phyloP scores from a whole-genome alignment of 2,329 filamentous ascomycete species.

The Phialocephala sp. region DNA sequence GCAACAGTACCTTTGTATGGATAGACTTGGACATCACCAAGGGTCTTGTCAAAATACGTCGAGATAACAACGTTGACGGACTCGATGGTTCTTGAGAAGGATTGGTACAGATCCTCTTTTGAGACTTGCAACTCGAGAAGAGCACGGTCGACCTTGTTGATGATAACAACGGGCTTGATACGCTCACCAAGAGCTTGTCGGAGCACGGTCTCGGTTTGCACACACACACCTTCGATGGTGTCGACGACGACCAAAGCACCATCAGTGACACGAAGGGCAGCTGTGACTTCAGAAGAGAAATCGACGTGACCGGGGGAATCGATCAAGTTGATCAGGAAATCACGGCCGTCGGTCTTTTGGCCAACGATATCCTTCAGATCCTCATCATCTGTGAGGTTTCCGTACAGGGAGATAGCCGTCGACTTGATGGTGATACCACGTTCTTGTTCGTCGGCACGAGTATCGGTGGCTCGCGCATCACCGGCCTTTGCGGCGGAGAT shows the following conservation, averaged over 20 bases:
- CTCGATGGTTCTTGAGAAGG: conserved; percentile 99
- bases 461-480: conserved; percentile 95
- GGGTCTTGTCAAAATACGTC: conserved; percentile 95
- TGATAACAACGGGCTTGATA: conserved; percentile 99
- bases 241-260: conserved; percentile 99
- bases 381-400: conserved; percentile 77
- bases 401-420: conserved; percentile 98
- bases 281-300: conserved; percentile 99
- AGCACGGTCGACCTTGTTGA: conserved; percentile 99
- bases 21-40: conserved; percentile 98
- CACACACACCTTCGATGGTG: conserved; percentile 99
- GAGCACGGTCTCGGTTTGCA: conserved; percentile 99
- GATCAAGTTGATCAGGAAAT: conserved; percentile 99
- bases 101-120: conserved; percentile 99
- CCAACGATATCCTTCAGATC: conserved; percentile 94
- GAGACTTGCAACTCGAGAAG: conserved; percentile 97
- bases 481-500: conserved; percentile 98
- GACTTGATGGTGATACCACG: conserved; percentile 99
- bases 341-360: conserved; percentile 86
- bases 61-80: conserved; percentile 99
- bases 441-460: conserved; percentile 96
- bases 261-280: conserved; percentile 99
- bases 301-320: conserved; percentile 99
- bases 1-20: conserved; percentile 97
- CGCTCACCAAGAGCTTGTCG: conserved; percentile 99